Percentiles rank a stretch among this genome's conserved stretches.
Conservation (phyloP, 2,329 filamentous ascomycete species). For the Mycosphaerelloides madeirae region DNA sequence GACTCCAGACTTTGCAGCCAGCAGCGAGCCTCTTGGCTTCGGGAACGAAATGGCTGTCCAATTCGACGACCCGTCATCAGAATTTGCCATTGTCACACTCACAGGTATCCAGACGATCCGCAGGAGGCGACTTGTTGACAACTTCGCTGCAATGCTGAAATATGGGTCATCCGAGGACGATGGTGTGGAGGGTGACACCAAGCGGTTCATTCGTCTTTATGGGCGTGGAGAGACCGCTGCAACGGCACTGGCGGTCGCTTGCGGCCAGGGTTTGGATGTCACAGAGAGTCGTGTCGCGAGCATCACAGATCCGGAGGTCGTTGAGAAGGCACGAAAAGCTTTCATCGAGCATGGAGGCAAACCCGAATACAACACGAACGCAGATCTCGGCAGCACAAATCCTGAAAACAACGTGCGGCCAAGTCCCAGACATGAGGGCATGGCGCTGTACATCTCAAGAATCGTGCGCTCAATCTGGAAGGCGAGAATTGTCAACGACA, state of each 20-base stretch:
- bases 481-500: constrained; percentile 62
- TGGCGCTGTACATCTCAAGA: constrained; percentile 80
- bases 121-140: constrained; percentile 79
- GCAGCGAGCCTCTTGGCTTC: constrained; percentile 67
- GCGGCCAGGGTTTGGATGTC: constrained; percentile 82
- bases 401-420: constrained; percentile 78
- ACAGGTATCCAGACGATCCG: constrained; percentile 83
- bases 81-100: constrained; percentile 88
- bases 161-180: constrained; percentile 62
- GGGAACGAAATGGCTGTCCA: constrained; percentile 96
- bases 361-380: constrained; percentile 76
- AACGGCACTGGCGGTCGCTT: constrained; percentile 88
- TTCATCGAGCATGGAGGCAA: constrained; percentile 93
- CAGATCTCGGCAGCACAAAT: constrained; percentile 50
- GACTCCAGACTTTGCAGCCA: constrained; percentile 66
- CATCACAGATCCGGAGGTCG: constrained; percentile 74
- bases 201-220: constrained; percentile 78
- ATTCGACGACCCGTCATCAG: constrained; percentile 74
- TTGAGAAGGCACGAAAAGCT: constrained; percentile 76
- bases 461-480: constrained; percentile 89
- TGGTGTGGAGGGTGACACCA: constrained; percentile 73
- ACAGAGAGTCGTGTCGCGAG: constrained; percentile 65
- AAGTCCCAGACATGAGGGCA: constrained; percentile 82
- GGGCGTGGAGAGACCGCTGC: constrained; percentile 85
- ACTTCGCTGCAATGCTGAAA: constrained; percentile 78